Conservation (phyloP, 2,329 filamentous ascomycete species). For the Alternaria triticimaculans region DNA sequence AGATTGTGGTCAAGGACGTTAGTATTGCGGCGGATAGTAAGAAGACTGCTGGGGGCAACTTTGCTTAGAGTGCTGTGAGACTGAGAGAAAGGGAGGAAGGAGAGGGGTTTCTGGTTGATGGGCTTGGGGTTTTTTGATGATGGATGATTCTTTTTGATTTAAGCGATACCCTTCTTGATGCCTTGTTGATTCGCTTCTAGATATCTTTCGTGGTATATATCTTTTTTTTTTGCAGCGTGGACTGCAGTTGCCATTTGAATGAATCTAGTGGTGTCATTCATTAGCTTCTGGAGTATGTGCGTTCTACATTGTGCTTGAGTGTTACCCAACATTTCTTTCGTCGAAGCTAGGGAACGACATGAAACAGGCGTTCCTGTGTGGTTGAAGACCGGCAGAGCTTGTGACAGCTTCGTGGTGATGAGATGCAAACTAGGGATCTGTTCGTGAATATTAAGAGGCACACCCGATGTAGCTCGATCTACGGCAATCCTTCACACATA, state of each 20-base stretch:
- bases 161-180: neutral
- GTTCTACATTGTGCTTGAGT: neutral
- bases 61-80: slow-evolving; percentile 13
- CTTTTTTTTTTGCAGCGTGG: neutral
- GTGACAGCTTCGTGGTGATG: fast-evolving
- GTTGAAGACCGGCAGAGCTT: neutral
- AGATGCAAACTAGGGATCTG: neutral
- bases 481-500: neutral
- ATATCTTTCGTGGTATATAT: neutral
- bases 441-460: no score
- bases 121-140: neutral
- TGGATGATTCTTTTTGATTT: neutral
- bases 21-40: slow-evolving; percentile 46
- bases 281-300: fast-evolving
- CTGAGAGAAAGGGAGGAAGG: no score
- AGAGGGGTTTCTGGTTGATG: neutral
- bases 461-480: no score
- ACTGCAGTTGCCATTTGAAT: neutral
- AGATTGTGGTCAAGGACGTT: slow-evolving; percentile 60
- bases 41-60: slow-evolving; percentile 43
- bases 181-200: neutral
- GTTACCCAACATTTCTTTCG: fast-evolving
- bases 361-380: fast-evolving
- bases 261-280: neutral
- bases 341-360: neutral